phyloP scores from a whole-genome alignment of 176 grass and related monocot genomes.

The Avena sativa region DNA sequence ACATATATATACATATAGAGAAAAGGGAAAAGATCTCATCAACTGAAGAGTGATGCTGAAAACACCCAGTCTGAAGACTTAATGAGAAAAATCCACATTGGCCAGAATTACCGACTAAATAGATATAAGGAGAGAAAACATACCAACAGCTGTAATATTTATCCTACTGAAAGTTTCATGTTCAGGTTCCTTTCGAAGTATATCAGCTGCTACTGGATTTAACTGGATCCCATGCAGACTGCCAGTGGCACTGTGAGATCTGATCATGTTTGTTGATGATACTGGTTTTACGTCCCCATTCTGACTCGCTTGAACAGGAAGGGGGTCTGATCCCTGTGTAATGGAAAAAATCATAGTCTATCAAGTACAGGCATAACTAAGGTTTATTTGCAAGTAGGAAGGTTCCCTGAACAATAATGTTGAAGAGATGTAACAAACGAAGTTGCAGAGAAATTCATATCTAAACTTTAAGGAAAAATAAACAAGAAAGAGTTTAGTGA shows the following conservation, averaged over 20 bases:
- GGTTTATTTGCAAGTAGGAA: slow-evolving; percentile 4
- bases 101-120: not conserved
- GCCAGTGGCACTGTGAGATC: slow-evolving; percentile 86
- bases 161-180: slow-evolving; percentile 84
- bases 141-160: slow-evolving; percentile 85
- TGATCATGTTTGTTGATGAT: slow-evolving; percentile 78
- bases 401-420: not conserved
- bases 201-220: slow-evolving; percentile 93
- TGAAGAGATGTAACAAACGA: not conserved
- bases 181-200: slow-evolving; percentile 91
- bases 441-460: slow-evolving; percentile 22
- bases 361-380: slow-evolving; percentile 18
- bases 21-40: slow-evolving; percentile 13
- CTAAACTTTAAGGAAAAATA: not conserved
- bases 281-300: slow-evolving; percentile 62
- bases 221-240: slow-evolving; percentile 75
- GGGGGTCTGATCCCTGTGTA: slow-evolving; percentile 54
- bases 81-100: slow-evolving; percentile 2
- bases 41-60: slow-evolving; percentile 8
- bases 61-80: not conserved
- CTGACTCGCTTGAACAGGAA: slow-evolving; percentile 55
- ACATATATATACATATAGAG: not conserved
- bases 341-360: slow-evolving; percentile 1
- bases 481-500: not conserved
- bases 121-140: slow-evolving; percentile 29